Conservation (phyloP, 2,329 filamentous ascomycete genomes). For the Aurifilum marmelostoma region DNA sequence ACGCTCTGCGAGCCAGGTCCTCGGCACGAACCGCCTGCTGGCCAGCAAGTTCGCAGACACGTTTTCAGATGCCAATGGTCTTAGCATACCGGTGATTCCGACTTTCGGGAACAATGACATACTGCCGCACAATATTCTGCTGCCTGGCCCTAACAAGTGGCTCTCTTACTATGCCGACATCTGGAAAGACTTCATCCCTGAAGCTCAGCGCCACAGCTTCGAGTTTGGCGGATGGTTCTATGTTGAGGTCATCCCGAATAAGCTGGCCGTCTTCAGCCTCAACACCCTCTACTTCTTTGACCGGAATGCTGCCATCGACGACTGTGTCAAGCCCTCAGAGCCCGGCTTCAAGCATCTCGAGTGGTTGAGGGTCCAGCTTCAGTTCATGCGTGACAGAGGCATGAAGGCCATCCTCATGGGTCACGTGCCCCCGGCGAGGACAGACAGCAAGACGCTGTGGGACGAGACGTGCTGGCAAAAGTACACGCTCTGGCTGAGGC, state of each 20-base stretch:
- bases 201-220: slow-evolving; percentile 89
- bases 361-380: slow-evolving; percentile 88
- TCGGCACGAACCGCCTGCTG: slow-evolving; percentile 74
- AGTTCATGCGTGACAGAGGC: slow-evolving; percentile 77
- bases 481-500: slow-evolving; percentile 86
- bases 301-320: slow-evolving; percentile 90
- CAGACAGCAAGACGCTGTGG: slow-evolving; percentile 84
- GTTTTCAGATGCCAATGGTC: slow-evolving; percentile 65
- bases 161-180: slow-evolving; percentile 75
- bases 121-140: slow-evolving; percentile 92
- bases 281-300: slow-evolving; percentile 98
- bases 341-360: slow-evolving; percentile 95
- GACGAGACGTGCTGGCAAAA: slow-evolving; percentile 99
- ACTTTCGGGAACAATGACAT: slow-evolving; percentile 98
- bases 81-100: slow-evolving; percentile 80
- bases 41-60: slow-evolving; percentile 76
- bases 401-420: slow-evolving; percentile 96
- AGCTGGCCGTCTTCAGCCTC: slow-evolving; percentile 86
- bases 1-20: slow-evolving; percentile 74
- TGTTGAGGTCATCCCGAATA: slow-evolving; percentile 84
- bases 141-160: slow-evolving; percentile 84
- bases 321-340: slow-evolving; percentile 76
- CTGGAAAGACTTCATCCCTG: slow-evolving; percentile 87
- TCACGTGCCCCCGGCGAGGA: slow-evolving; percentile 89
- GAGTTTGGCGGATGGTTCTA: slow-evolving; percentile 93